Evolutionary conservation across 2,329 filamentous ascomycete genomes (phyloP), one percentile per base, ranked within the genome.

Genomic region (Venturia carpophila): DNA sequence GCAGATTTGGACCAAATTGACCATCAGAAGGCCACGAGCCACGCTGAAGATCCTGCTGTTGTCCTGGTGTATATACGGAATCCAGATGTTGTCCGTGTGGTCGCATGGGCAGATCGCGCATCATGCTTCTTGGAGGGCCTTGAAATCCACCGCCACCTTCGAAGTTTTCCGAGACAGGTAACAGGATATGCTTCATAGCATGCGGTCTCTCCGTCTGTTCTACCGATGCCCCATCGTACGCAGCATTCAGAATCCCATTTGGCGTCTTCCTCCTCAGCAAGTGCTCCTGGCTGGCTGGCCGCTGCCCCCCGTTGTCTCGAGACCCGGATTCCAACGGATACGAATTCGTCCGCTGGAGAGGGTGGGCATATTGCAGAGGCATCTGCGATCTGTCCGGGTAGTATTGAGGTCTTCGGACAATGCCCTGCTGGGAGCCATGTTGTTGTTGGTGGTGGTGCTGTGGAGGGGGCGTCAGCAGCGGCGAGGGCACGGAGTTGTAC

Each of bases 231-330:
- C 90, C 91, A 80, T 97, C 92, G 72, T 96, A 97, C 13, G 91
- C 92, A 64, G 90, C 91, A 69, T 93, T 88, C 67, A 97, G 83
- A 45, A 92, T 96, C n/a, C 93, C 94, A 72, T 88, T 93, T 5
- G 93, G 94, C 10, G 93, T 97, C 76, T 97, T 97, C 69, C 93
- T 86, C 69, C 93, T 86, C 65, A 97, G 80, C 70, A 91, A 89
- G 75, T 96, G 87, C 74, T 96, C 91, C 64, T 75, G 74, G 19
- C 42, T 37, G n/a, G 42, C 30, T 7, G 43, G n/a, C 61, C 21
- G 27, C 24, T 49, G 61, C 10, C 34, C 43, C 34, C 30, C 34
- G 13, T 70, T 66, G 10, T 73, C 72, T 42, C 67, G 67, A 45
- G 70, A 67, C 13, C 64, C 65, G 41, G 68, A 66, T 55, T 73